phyloP scores from a whole-genome alignment of 75 land plant species.

The Picea glauca region DNA sequence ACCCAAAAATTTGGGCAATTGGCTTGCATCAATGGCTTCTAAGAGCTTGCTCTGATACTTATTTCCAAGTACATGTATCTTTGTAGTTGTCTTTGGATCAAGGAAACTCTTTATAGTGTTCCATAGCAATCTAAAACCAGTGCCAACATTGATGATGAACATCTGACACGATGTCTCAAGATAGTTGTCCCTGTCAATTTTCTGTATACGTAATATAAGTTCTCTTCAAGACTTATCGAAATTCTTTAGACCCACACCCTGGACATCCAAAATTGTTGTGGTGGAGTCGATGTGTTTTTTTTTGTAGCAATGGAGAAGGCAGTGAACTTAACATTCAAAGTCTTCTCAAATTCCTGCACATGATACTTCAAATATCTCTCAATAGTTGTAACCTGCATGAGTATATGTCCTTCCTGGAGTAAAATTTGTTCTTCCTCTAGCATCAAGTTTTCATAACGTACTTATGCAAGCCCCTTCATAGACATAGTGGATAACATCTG shows the following conservation, averaged over 20 bases:
- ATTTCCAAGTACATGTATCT: conserved; percentile 34
- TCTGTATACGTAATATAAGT: conserved; percentile 53
- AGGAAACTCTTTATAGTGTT: conserved; percentile 9
- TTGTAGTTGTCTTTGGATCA: conserved; percentile 82
- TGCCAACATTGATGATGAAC: conserved; percentile 94
- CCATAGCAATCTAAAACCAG: conserved; percentile 22
- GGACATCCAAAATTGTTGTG: conserved; percentile 72
- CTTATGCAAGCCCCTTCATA: too few species aligned
- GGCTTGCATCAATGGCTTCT: conserved; percentile 71
- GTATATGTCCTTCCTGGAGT: too few species aligned
- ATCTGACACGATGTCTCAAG: conserved; percentile 38
- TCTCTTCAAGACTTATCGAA: conserved; percentile 65
- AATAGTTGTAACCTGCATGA: neutral
- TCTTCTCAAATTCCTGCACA: too few species aligned
- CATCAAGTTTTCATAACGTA: too few species aligned
- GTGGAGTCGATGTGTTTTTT: conserved; percentile 57
- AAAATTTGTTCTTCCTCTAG: too few species aligned
- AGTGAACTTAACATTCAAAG: conserved; percentile 42
- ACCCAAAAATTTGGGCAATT: too few species aligned
- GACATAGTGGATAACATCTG: too few species aligned
- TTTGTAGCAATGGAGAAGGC: conserved; percentile 73
- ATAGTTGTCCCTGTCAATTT: conserved; percentile 61
- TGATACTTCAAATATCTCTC: too few species aligned
- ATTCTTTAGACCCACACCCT: conserved; percentile 69
- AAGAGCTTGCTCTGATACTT: conserved; percentile 68